Base-by-base conservation (phyloP, 495 filamentous ascomycete species). In the Hypomontagnella submonticulosa region DNA sequence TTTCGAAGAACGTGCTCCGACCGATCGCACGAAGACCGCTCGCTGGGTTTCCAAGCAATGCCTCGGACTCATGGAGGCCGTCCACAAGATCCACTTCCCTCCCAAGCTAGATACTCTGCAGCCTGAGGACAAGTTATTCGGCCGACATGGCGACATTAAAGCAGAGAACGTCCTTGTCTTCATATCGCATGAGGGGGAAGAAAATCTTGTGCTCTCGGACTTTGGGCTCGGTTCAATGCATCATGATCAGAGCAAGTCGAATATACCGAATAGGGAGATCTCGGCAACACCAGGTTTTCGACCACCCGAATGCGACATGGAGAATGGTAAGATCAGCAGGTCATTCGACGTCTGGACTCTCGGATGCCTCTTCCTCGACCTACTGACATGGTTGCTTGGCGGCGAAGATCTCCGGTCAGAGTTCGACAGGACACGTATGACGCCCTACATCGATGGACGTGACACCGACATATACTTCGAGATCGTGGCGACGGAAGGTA, bases 321-420 rank as follows among this genome's bases (percentile, higher is more conserved):
- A 62, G 18, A 27, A 15, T 20, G 47, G 49, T n/a, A 0, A 19
- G 1, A 71, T 63, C 19, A 73, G 70, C 4, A 71, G 72, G 3
- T 49, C 55, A 0, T 77, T 73, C 32, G 76, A 79, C 36, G 66
- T 76, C 9, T 78, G 76, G 76, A 70, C 67, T n/a, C 69, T 77
- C 13, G 76, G 76, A n/a, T 79, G 76, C 44, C 66, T 79, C 11
- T 64, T 64, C 23, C 57, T 79, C 10, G 75, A 77, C 59, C 59
- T 74, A n/a, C 27, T 75, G 6, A 64, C 71, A 13, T 78, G 75
- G 76, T 33, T 75, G 15, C 64, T 77, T 0, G 71, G 72, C 40
- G 75, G 72, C 13, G 44, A 61, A 9, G n/a, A 53, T 12, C 18
- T 61, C 18, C 46, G 58, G 15, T 0, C 12, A 4, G 4, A 52